Base-by-base conservation (phyloP, 1,284 basidiomycete species). In the Rhodotorula sp. region DNA sequence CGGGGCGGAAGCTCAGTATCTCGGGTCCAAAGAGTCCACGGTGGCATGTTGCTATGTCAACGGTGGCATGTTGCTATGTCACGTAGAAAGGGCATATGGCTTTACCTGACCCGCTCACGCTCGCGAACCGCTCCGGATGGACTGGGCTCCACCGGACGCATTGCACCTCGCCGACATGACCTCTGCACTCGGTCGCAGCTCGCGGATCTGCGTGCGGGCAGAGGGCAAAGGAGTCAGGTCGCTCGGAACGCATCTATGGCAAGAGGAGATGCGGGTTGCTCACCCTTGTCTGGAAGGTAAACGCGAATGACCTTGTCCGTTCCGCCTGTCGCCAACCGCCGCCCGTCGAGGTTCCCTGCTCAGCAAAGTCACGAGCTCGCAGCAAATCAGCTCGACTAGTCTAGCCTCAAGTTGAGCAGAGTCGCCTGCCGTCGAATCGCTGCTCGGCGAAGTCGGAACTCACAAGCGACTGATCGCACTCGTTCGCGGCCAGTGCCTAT, bases 251-350 rank as follows among this genome's bases (percentile, higher is more conserved):
- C 10, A n/a, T 26, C 2, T 4, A 49, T 15, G 18, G 29, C n/a
- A 4, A 18, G 22, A 17, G 37, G 53, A 20, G 18, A 24, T 17
- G 2, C 15, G 14, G 44, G 6, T 26, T 8, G 33, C 69, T 60
- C 24, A 74, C 74, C 74, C 30, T 75, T 75, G 33, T 75, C 74
- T 0, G 74, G 74, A 4, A 68, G 45, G 67, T 69, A 75, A 42
- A 75, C 68, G 4, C 74, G 62, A 6, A 75, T 26, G 10, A 62
- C 53, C 62, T 65, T 62, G 64, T 73, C 72, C 14, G 56, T 46
- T 0, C 66, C 63, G 5, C 72, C 74, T 1, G 71, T 66, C 1
- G 72, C 74, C 6, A 75, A 62, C n/a, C 74, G 42, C 22, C 72
- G 42, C 0, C 74, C 74, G 53, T 75, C 74, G 18, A 64, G 60